Evolutionary conservation across 2,329 filamentous ascomycete genomes (phyloP).

Genomic region (Hymenoscyphus salicellus): DNA sequence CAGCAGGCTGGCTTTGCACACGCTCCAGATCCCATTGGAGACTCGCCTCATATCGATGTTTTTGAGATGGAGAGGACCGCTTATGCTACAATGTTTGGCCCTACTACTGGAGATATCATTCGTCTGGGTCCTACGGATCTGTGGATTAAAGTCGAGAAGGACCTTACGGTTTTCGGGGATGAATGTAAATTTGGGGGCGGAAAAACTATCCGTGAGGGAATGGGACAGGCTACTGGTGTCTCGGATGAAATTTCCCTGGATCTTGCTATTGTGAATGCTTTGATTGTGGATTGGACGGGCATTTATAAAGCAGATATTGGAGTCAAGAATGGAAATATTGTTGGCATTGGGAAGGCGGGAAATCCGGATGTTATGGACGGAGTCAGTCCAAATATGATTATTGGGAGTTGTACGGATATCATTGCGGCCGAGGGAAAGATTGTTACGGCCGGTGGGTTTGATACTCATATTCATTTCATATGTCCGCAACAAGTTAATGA

Average conservation of each 20-base stretch:
- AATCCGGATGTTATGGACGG: slow-evolving; percentile 98
- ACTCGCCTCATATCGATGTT: slow-evolving; percentile 53
- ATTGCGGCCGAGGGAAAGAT: slow-evolving; percentile 89
- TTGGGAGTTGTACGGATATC: slow-evolving; percentile 87
- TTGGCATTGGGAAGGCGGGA: slow-evolving; percentile 88
- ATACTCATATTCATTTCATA: slow-evolving; percentile 91
- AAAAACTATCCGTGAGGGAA: slow-evolving; percentile 89
- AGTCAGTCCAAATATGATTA: slow-evolving; percentile 72
- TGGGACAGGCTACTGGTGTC: slow-evolving; percentile 85
- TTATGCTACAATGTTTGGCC: slow-evolving; percentile 88
- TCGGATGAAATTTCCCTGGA: slow-evolving; percentile 72
- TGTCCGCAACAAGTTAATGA: slow-evolving; percentile 90
- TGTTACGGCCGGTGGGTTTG: slow-evolving; percentile 83
- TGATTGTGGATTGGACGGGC: slow-evolving; percentile 86
- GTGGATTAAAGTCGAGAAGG: slow-evolving; percentile 86
- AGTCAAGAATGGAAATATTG: slow-evolving; percentile 81
- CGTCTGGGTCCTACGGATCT: slow-evolving; percentile 79
- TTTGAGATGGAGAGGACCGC: slow-evolving; percentile 72
- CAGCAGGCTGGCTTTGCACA: slow-evolving; percentile 76
- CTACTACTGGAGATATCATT: slow-evolving; percentile 83
- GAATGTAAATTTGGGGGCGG: slow-evolving; percentile 95
- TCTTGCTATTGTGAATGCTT: slow-evolving; percentile 81
- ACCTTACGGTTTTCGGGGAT: slow-evolving; percentile 81
- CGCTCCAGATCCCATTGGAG: slow-evolving; percentile 58
- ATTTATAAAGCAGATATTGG: slow-evolving; percentile 98